phyloP scores from a whole-genome alignment of 129 eudicot genomes.

The Artemisia annua region DNA sequence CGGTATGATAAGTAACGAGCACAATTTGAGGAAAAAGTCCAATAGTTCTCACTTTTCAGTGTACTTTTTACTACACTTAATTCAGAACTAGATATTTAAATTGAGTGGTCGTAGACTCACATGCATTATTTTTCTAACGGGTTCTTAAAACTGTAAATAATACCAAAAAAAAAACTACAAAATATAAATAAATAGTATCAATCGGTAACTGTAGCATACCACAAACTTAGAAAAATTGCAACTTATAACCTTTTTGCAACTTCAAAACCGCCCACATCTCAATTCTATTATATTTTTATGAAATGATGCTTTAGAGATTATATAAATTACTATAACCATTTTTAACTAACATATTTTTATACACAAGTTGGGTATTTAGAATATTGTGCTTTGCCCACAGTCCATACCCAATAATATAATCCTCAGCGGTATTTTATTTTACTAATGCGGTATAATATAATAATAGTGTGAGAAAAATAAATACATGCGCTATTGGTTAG shows the following conservation, averaged over 20 bases:
- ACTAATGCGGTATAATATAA: neutral
- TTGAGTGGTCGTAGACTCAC: no score
- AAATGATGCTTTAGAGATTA: constrained; percentile 23
- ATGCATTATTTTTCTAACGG: no score
- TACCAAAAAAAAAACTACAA: no score
- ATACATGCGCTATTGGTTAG: neutral
- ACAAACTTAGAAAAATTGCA: constrained; percentile 19
- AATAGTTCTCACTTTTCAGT: no score
- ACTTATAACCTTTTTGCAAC: constrained; percentile 21
- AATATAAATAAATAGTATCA: constrained; percentile 10
- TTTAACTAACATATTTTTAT: neutral
- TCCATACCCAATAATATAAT: constrained; percentile 10
- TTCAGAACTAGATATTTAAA: no score
- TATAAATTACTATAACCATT: constrained; percentile 15
- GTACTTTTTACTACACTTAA: no score
- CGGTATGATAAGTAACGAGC: no score
- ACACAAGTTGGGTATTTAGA: constrained; percentile 29
- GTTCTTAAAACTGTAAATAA: no score
- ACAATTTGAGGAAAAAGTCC: no score
- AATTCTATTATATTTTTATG: constrained; percentile 19
- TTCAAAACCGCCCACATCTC: constrained; percentile 8
- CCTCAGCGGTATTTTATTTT: neutral
- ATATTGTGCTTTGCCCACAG: neutral
- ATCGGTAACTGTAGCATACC: constrained; percentile 31
- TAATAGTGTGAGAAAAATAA: neutral